Conservation (phyloP, 83 land plant species). For the Larix sibirica region DNA sequence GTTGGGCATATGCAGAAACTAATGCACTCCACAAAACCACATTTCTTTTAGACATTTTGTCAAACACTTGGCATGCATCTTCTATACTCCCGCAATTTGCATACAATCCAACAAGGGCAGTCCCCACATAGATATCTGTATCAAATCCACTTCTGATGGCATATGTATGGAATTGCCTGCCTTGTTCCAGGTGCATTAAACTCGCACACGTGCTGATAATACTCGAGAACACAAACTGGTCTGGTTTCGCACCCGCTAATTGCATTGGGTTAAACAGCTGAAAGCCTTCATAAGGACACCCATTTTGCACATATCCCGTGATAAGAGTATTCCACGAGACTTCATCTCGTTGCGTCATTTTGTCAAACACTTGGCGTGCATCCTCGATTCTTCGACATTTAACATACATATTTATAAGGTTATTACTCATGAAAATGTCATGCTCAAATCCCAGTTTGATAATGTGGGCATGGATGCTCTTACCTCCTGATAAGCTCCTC, state of each 20-base stretch:
- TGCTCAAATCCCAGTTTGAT: neutral
- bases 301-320: slow-evolving; percentile 28
- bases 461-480: neutral
- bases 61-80: slow-evolving; percentile 1
- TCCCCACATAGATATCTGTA: slow-evolving; percentile 26
- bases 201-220: slow-evolving; percentile 51
- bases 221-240: slow-evolving; percentile 49
- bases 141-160: slow-evolving; percentile 30
- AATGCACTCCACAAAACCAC: slow-evolving; percentile 28
- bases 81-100: slow-evolving; percentile 28
- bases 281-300: slow-evolving; percentile 26
- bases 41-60: slow-evolving; percentile 3
- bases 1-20: slow-evolving; percentile 18
- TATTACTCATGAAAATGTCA: slow-evolving; percentile 23
- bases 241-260: slow-evolving; percentile 23
- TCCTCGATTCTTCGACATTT: slow-evolving; percentile 28
- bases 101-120: slow-evolving; percentile 49
- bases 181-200: slow-evolving; percentile 30
- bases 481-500: too few relatives aligned
- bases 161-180: slow-evolving; percentile 51
- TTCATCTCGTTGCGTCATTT: slow-evolving; percentile 15
- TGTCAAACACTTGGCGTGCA: slow-evolving; percentile 27
- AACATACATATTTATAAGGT: slow-evolving; percentile 25
- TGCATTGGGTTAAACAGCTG: slow-evolving; percentile 50
- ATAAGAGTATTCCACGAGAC: slow-evolving; percentile 45